Evolutionary conservation across 352 stramenopile species (phyloP).

Genomic region (Phytopythium mirpurense): DNA sequence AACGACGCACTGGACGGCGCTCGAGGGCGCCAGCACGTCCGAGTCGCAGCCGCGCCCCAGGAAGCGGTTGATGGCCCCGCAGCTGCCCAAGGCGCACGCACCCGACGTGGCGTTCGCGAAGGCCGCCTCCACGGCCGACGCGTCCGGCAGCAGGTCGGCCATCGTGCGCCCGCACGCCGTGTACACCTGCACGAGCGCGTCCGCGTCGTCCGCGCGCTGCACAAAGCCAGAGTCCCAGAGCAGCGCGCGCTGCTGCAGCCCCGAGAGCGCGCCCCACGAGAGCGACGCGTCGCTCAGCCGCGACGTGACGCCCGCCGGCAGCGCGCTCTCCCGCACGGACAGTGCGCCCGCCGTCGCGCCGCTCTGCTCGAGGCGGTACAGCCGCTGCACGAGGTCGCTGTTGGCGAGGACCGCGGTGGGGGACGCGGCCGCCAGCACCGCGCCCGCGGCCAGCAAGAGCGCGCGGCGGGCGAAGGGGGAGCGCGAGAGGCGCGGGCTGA

Average conservation of each 20-base stretch:
- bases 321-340: conserved; percentile 21
- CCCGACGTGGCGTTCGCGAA: conserved; percentile 6
- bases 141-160: conserved; percentile 48
- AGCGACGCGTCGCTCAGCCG: conserved; percentile 26
- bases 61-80: conserved; percentile 48
- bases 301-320: conserved; percentile 25
- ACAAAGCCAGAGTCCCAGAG: conserved; percentile 71
- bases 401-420: conserved; percentile 8
- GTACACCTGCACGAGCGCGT: conserved; percentile 49
- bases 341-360: conserved; percentile 22
- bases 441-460: not conserved
- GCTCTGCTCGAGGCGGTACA: conserved; percentile 34
- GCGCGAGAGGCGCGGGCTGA: not conserved
- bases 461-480: conserved; percentile 5
- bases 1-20: conserved; percentile 39
- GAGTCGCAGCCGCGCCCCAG: conserved; percentile 26
- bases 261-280: conserved; percentile 36
- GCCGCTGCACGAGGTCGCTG: conserved; percentile 46
- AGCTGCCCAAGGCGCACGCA: conserved; percentile 23
- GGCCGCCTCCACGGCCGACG: conserved; percentile 27
- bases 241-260: conserved; percentile 60
- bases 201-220: conserved; percentile 20
- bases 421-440: not conserved
- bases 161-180: conserved; percentile 53
- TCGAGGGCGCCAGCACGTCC: conserved; percentile 18